These are phyloP conservation scores for Pyrenopolyporus hunteri DNA, from an alignment of 495 filamentous ascomycete species.

Conservation along the genomic window DNA sequence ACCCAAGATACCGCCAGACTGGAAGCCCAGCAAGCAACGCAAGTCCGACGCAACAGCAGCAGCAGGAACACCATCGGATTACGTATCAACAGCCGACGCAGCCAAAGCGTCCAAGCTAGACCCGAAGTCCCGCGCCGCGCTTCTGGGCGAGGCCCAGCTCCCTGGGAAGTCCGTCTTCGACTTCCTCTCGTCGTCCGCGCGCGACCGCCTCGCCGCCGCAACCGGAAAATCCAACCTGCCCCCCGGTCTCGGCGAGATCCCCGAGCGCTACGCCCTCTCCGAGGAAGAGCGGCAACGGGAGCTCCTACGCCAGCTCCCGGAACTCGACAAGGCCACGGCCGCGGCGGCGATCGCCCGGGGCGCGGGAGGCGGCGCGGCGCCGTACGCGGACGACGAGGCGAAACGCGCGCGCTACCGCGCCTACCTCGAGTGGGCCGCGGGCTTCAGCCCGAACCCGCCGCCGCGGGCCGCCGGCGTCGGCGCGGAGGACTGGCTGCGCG, in stretches of 20 bases:
- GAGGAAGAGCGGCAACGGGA: slow-evolving; percentile 65
- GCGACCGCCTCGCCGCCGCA: slow-evolving; percentile 74
- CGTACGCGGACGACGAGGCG: slow-evolving; percentile 79
- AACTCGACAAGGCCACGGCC: slow-evolving; percentile 74
- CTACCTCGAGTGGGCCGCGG: slow-evolving; percentile 82
- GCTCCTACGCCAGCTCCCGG: slow-evolving; percentile 68
- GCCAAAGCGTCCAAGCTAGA: slow-evolving; percentile 78
- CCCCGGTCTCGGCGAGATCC: slow-evolving; percentile 74
- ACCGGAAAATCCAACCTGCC: slow-evolving; percentile 82
- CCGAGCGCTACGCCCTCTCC: slow-evolving; percentile 63
- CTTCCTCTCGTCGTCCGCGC: slow-evolving; percentile 81
- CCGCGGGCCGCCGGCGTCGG: slow-evolving; percentile 55
- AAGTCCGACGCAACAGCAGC: slow-evolving; percentile 42
- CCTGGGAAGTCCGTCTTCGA: slow-evolving; percentile 96
- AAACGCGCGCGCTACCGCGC: slow-evolving; percentile 79
- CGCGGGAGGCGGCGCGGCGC: slow-evolving; percentile 77
- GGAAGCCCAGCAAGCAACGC: slow-evolving; percentile 71
- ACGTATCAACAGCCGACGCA: slow-evolving; percentile 73
- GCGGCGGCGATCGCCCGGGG: slow-evolving; percentile 77
- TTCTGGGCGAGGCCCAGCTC: slow-evolving; percentile 81
- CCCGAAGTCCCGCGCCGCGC: slow-evolving; percentile 76
- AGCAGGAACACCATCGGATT: slow-evolving; percentile 39
- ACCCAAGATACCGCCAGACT: slow-evolving; percentile 75
- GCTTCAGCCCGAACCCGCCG: slow-evolving; percentile 62
- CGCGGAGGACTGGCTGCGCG: slow-evolving; percentile 77